phyloP scores from a whole-genome alignment of 2,329 filamentous ascomycete genomes.

The Bisporella sp. region DNA sequence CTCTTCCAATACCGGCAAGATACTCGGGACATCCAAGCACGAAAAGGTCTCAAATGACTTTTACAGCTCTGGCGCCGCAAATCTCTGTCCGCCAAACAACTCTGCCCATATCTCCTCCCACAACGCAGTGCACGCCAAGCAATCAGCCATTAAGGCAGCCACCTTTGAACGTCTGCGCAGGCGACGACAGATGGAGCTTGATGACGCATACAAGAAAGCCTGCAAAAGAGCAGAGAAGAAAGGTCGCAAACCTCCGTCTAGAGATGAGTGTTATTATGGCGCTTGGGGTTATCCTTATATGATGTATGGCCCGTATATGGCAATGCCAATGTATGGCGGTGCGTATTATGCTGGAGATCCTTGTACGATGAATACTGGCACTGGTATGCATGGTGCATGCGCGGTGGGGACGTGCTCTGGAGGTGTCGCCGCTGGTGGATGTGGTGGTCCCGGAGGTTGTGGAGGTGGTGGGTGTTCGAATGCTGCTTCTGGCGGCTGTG shows the following conservation, averaged over 20 bases:
- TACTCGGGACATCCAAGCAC: slow-evolving; percentile 39
- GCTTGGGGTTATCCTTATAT: slow-evolving; percentile 43
- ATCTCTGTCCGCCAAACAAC: slow-evolving; percentile 45
- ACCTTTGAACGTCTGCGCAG: slow-evolving; percentile 19
- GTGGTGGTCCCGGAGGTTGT: slow-evolving; percentile 28
- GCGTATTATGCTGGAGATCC: slow-evolving; percentile 41
- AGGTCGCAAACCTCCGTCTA: slow-evolving; percentile 39
- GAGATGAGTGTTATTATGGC: slow-evolving; percentile 8
- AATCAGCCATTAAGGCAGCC: slow-evolving; percentile 15
- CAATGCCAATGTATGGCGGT: slow-evolving; percentile 32
- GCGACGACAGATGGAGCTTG: slow-evolving; percentile 34
- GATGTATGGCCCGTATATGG: slow-evolving; percentile 41
- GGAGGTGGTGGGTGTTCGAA: slow-evolving; percentile 6
- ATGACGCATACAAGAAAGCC: slow-evolving; percentile 51
- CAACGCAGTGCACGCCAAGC: slow-evolving; percentile 48
- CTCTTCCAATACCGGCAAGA: slow-evolving; percentile 37
- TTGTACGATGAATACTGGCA: slow-evolving; percentile 26
- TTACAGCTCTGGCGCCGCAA: slow-evolving; percentile 40
- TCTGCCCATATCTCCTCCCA: slow-evolving; percentile 69
- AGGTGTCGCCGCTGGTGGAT: slow-evolving; percentile 32
- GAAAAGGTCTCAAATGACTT: slow-evolving; percentile 41
- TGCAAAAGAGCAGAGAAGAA: slow-evolving; percentile 41
- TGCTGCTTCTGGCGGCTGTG: neutral
- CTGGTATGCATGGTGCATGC: slow-evolving; percentile 35
- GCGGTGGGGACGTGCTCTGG: slow-evolving; percentile 42